phyloP scores from a whole-genome alignment of 1,284 basidiomycete genomes.

The Porodaedalea pini region DNA sequence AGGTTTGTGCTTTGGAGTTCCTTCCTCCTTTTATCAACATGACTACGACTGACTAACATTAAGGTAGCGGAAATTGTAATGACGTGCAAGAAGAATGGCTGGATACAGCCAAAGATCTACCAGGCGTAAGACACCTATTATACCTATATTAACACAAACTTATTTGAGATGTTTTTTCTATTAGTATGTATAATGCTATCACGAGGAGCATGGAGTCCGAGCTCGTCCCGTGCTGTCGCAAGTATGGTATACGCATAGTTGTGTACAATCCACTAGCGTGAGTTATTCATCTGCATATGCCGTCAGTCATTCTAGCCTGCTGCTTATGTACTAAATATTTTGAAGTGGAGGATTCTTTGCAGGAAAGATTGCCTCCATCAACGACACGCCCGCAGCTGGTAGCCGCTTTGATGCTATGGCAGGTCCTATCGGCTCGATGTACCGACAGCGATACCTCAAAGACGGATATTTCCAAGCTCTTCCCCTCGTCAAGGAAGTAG shows the following conservation, averaged over 20 bases:
- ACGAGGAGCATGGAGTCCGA: slow-evolving; percentile 52
- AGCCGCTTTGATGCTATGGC: slow-evolving; percentile 35
- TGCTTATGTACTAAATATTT: background rate
- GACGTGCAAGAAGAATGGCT: slow-evolving; percentile 49
- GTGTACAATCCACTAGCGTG: slow-evolving; percentile 51
- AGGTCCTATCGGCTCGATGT: slow-evolving; percentile 34
- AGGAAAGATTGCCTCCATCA: slow-evolving; percentile 38
- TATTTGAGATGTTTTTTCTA: background rate
- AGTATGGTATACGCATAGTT: slow-evolving; percentile 51
- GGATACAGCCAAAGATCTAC: slow-evolving; percentile 50
- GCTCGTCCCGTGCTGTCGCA: slow-evolving; percentile 52
- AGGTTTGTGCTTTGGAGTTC: slow-evolving; percentile 28
- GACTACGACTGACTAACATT: background rate
- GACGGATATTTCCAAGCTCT: slow-evolving; percentile 45
- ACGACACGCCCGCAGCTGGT: slow-evolving; percentile 29
- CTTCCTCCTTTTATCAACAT: background rate
- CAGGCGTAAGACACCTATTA: slow-evolving; percentile 31
- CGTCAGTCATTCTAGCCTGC: background rate
- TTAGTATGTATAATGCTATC: slow-evolving; percentile 50
- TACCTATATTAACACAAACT: background rate
- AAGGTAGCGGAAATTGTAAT: slow-evolving; percentile 53
- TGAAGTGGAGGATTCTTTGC: slow-evolving; percentile 43
- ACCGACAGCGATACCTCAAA: slow-evolving; percentile 42
- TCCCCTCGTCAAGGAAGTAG: slow-evolving; percentile 38
- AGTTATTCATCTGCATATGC: slow-evolving; percentile 16